phyloP scores from a whole-genome alignment of 257 asterid species.

The Leptodermis oblonga region DNA sequence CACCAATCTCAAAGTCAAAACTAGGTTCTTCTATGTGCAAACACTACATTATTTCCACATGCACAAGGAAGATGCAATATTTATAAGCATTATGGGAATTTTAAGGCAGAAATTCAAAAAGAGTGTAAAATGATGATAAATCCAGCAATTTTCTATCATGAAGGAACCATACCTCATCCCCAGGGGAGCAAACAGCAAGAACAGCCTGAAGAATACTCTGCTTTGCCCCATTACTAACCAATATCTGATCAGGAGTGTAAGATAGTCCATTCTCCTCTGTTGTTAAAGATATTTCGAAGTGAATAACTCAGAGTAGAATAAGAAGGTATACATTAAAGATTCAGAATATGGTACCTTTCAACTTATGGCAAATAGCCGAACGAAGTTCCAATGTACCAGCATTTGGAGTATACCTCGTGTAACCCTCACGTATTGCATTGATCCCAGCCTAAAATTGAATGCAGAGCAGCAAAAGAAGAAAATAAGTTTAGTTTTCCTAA shows the following conservation, averaged over 20 bases:
- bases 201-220: constrained; percentile 89
- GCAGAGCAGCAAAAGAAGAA: not conserved
- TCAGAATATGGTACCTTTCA: constrained; percentile 51
- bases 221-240: constrained; percentile 97
- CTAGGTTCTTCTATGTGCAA: not conserved
- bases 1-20: not conserved
- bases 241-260: constrained; percentile 80
- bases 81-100: not conserved
- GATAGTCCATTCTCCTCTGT: constrained; percentile 87
- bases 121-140: not conserved
- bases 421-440: constrained; percentile 82
- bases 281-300: constrained; percentile 10
- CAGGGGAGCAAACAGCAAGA: constrained; percentile 95
- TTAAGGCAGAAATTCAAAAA: not conserved
- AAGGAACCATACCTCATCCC: constrained; percentile 69
- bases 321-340: not conserved
- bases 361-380: constrained; percentile 77
- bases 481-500: not conserved
- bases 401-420: constrained; percentile 88
- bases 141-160: not conserved
- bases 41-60: not conserved
- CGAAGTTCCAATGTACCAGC: constrained; percentile 91
- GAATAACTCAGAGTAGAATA: not conserved
- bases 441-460: constrained; percentile 65
- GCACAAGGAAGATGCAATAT: not conserved